A percentile compares a stretch with the other conserved stretches of the same genome.
These are phyloP conservation scores for Schizothecium vesticola DNA, from an alignment of 495 filamentous ascomycete species.

Conservation along the genomic window DNA sequence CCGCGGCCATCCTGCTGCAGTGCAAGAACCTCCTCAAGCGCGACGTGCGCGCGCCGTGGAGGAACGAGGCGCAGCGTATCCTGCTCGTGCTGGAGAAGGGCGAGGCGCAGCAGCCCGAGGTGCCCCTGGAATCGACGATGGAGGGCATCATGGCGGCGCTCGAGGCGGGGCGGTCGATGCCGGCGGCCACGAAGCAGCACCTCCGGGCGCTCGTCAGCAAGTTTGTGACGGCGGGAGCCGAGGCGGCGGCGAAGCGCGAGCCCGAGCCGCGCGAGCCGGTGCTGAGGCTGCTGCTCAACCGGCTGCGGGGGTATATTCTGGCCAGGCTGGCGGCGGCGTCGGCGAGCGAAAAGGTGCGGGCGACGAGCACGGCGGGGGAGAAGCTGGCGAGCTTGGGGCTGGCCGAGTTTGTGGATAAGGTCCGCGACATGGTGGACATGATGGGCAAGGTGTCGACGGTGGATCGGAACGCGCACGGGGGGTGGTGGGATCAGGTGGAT, in stretches of 20 bases:
- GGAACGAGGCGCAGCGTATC: constrained; percentile 74
- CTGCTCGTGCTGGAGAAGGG: constrained; percentile 45
- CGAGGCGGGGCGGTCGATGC: constrained; percentile 77
- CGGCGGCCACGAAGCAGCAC: constrained; percentile 54
- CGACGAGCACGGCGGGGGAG: constrained; percentile 78
- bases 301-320: constrained; percentile 71
- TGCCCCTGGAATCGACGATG: constrained; percentile 50
- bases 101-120: constrained; percentile 38
- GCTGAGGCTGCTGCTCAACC: constrained; percentile 68
- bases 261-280: constrained; percentile 69
- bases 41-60: constrained; percentile 87
- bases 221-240: constrained; percentile 40
- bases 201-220: constrained; percentile 49
- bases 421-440: constrained; percentile 79
- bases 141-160: constrained; percentile 71
- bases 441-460: constrained; percentile 67
- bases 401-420: constrained; percentile 79
- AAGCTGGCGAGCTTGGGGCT: constrained; percentile 73
- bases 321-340: constrained; percentile 68
- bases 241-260: constrained; percentile 28
- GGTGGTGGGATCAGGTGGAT: constrained; percentile 72
- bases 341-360: constrained; percentile 71
- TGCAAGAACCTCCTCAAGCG: constrained; percentile 94
- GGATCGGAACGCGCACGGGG: constrained; percentile 71
- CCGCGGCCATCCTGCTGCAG: constrained; percentile 76